A percentile compares a stretch with the other conserved stretches of the same genome.
These are phyloP conservation scores for Litsea cubeba DNA, from an alignment of 164 flowering plant genomes.

Conservation along the genomic window DNA sequence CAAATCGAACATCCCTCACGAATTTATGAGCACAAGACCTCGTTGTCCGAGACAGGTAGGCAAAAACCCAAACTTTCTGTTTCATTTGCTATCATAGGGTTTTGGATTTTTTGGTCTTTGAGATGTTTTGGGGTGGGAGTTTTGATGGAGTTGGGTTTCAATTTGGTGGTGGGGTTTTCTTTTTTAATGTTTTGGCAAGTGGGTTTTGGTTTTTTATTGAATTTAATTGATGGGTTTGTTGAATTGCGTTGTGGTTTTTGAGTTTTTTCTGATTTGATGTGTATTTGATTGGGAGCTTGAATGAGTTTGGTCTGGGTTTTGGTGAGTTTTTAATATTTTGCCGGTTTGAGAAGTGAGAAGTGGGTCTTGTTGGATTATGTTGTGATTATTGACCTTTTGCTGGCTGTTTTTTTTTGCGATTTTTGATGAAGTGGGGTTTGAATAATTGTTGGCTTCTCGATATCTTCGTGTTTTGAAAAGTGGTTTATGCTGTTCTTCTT, in stretches of 20 bases:
- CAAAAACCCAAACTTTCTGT: slow-evolving; percentile 8
- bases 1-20: slow-evolving; percentile 28
- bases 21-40: slow-evolving; percentile 59
- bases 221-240: not conserved
- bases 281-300: not conserved
- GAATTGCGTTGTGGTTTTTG: not conserved
- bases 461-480: not conserved
- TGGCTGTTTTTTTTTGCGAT: no score
- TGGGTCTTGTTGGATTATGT: no score
- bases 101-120: not conserved
- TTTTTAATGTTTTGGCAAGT: not conserved
- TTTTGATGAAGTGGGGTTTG: no score
- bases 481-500: not conserved
- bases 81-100: slow-evolving; percentile 5
- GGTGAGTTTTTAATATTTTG: not conserved
- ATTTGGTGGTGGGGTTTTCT: not conserved
- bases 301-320: not conserved
- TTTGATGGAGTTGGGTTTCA: not conserved
- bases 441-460: no score
- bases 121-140: not conserved
- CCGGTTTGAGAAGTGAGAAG: not conserved
- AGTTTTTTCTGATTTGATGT: not conserved
- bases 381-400: no score
- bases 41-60: slow-evolving; percentile 34
- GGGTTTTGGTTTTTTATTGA: not conserved